phyloP scores from a whole-genome alignment of 1,284 basidiomycete genomes.

The Puccinia polysora region DNA sequence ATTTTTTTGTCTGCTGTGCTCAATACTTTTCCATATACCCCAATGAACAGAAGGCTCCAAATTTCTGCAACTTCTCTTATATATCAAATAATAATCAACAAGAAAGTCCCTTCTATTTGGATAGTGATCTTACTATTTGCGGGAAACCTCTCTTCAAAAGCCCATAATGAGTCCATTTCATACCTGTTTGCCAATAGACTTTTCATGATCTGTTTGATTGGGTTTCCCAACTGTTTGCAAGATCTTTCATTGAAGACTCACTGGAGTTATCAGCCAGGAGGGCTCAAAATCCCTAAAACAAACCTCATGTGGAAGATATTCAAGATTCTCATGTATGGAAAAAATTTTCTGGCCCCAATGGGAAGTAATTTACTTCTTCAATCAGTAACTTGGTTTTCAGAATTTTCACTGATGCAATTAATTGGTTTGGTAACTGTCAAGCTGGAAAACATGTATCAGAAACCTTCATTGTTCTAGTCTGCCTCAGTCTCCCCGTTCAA shows the following conservation, averaged over 20 bases:
- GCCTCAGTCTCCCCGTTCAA: too few relatives aligned
- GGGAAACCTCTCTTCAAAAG: too few relatives aligned
- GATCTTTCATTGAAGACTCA: not conserved
- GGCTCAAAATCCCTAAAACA: not conserved
- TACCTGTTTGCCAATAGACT: not conserved
- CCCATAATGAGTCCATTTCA: too few relatives aligned
- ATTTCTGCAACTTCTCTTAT: not conserved
- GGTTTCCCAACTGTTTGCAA: not conserved
- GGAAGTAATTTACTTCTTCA: not conserved
- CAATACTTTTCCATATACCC: too few relatives aligned
- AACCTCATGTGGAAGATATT: not conserved
- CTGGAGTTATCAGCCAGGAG: not conserved
- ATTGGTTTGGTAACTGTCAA: slow-evolving; percentile 1
- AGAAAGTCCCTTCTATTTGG: too few relatives aligned
- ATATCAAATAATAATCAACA: too few relatives aligned
- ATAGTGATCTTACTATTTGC: too few relatives aligned
- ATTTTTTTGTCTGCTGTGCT: not conserved
- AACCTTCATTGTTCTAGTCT: too few relatives aligned
- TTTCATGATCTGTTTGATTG: not conserved
- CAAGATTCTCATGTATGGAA: slow-evolving; percentile 6
- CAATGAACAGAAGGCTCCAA: not conserved
- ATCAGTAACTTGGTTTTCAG: not conserved
- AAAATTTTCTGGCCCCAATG: slow-evolving; percentile 1
- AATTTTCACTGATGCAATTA: slow-evolving; percentile 6
- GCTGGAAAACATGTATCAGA: too few relatives aligned